A percentile compares a stretch with the other conserved stretches of the same genome.
phyloP scores from a whole-genome alignment of 108 stramenopile genomes.

The Nitzschia putrida region DNA sequence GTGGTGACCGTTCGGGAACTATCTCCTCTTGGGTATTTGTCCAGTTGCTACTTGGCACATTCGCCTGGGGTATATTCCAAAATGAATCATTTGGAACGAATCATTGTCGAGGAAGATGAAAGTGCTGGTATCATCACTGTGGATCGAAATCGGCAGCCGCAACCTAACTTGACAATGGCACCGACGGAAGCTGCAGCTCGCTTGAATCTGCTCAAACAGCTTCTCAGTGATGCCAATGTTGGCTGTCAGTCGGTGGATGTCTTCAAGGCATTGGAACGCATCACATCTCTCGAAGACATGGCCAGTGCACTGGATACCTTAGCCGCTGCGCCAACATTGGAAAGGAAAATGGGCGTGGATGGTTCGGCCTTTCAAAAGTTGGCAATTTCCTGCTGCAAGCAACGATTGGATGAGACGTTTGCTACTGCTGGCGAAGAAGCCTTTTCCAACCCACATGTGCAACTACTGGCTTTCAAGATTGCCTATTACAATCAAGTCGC shows the following conservation, averaged over 20 bases:
- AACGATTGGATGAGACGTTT: slow-evolving; percentile 56
- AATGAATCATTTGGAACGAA: slow-evolving; percentile 45
- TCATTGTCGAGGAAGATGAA: slow-evolving; percentile 35
- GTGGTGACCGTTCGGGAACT: slow-evolving; percentile 37
- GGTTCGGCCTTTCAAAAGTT: slow-evolving; percentile 68
- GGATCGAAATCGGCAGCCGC: slow-evolving; percentile 9
- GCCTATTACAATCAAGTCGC: slow-evolving; percentile 55
- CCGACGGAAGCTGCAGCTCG: slow-evolving; percentile 51
- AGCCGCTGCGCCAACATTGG: slow-evolving; percentile 57
- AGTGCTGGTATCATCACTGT: slow-evolving; percentile 22
- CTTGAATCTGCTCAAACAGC: slow-evolving; percentile 70
- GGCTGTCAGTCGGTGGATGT: slow-evolving; percentile 54
- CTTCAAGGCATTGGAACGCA: slow-evolving; percentile 60
- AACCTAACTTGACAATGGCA: slow-evolving; percentile 2
- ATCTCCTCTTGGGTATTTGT: slow-evolving; percentile 23
- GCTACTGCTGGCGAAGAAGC: slow-evolving; percentile 24
- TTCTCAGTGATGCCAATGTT: slow-evolving; percentile 67
- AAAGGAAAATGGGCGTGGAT: slow-evolving; percentile 64
- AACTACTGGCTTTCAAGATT: slow-evolving; percentile 60
- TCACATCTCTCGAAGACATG: slow-evolving; percentile 65
- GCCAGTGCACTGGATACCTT: slow-evolving; percentile 65
- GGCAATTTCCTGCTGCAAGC: slow-evolving; percentile 57
- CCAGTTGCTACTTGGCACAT: slow-evolving; percentile 39
- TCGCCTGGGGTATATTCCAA: slow-evolving; percentile 38
- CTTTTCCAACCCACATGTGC: slow-evolving; percentile 43